Evolutionary conservation across 2,329 filamentous ascomycete genomes (phyloP).

Genomic region (Periconia digitata): DNA sequence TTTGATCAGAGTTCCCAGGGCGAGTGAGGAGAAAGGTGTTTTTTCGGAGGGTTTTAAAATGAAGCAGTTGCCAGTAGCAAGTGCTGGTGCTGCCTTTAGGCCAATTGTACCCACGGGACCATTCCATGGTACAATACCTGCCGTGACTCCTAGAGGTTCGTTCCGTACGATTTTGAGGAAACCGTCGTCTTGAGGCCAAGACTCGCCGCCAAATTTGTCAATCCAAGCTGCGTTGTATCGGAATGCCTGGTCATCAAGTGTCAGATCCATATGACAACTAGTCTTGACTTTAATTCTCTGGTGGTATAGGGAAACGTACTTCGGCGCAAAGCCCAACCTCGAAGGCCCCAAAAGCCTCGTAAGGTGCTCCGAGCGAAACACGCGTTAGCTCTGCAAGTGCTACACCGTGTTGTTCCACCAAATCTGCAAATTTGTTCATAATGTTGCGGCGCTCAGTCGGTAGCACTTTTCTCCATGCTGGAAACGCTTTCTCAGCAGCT

Average conservation of each 20-base stretch:
- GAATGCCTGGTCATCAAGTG: conserved; percentile 23
- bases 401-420: conserved; percentile 27
- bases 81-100: conserved; percentile 40
- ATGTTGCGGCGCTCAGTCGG: conserved; percentile 30
- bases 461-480: conserved; percentile 41
- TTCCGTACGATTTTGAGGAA: conserved; percentile 48
- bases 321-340: conserved; percentile 45
- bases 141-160: conserved; percentile 47
- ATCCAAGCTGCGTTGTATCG: conserved; percentile 41
- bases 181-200: conserved; percentile 49
- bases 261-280: conserved; percentile 24
- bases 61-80: conserved; percentile 40
- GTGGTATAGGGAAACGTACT: conserved; percentile 19
- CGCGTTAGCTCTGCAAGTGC: conserved; percentile 40
- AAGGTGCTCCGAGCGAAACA: conserved; percentile 52
- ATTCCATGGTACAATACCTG: conserved; percentile 49
- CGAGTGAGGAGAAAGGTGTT: conserved; percentile 37
- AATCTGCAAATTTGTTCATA: conserved; percentile 35
- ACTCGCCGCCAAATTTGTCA: conserved; percentile 38
- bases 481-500: conserved; percentile 53
- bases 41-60: conserved; percentile 43
- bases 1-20: conserved; percentile 33
- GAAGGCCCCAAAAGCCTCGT: conserved; percentile 48
- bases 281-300: conserved; percentile 18
- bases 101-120: conserved; percentile 43